Percentiles rank a stretch among this genome's conserved stretches.
These are phyloP conservation scores for Eimeria maxima DNA, from an alignment of 169 alveolate species.

Conservation along the genomic window DNA sequence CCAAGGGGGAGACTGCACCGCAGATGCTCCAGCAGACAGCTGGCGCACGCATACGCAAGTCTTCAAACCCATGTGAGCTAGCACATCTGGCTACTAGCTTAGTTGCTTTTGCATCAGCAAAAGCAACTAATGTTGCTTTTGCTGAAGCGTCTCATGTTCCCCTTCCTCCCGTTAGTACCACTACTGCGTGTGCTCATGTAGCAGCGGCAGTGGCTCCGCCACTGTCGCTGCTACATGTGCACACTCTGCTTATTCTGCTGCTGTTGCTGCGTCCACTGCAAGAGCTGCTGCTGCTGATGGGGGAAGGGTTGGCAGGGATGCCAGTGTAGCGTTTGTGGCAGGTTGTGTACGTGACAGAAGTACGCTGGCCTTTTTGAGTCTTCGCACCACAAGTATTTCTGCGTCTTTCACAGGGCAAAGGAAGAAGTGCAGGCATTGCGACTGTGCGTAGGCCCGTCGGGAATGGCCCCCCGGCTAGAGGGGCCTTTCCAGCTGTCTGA, in stretches of 20 bases:
- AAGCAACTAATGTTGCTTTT: neutral
- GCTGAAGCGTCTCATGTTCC: neutral
- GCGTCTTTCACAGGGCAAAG: neutral
- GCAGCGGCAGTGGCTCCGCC: neutral
- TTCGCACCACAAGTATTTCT: neutral
- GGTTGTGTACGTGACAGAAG: neutral
- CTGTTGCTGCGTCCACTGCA: neutral
- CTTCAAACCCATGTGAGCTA: slow-evolving; percentile 52
- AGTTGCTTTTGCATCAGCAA: neutral
- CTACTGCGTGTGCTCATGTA: neutral
- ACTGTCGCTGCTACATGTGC: neutral
- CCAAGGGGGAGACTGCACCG: neutral
- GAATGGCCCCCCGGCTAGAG: slow-evolving; percentile 6
- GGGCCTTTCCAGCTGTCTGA: slow-evolving; percentile 54
- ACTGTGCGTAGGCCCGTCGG: slow-evolving; percentile 4
- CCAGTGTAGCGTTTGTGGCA: neutral
- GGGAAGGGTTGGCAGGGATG: neutral
- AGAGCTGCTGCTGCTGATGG: neutral
- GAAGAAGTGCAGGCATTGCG: slow-evolving; percentile 62
- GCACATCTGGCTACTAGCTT: neutral
- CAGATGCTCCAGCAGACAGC: neutral
- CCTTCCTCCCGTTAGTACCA: neutral
- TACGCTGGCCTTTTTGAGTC: neutral
- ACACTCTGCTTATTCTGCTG: neutral
- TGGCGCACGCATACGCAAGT: slow-evolving; percentile 41